Percentiles rank a stretch among this genome's conserved stretches.
Evolutionary conservation across 2,329 filamentous ascomycete species (phyloP).

Genomic region (Cladosporium sphaerospermum): DNA sequence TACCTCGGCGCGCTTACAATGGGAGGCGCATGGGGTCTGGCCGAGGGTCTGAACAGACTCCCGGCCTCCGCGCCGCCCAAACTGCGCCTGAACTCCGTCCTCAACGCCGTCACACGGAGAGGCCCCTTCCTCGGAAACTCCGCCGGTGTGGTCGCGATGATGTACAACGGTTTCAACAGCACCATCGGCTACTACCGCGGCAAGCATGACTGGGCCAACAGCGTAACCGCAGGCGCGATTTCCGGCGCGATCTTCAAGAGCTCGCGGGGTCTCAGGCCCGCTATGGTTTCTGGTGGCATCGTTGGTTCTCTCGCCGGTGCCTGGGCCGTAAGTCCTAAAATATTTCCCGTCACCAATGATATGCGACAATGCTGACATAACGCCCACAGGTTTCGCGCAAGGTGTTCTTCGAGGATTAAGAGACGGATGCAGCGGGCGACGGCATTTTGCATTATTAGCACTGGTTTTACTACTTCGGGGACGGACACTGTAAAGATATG

Average conservation of each 20-base stretch:
- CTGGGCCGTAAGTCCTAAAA: conserved; percentile 73
- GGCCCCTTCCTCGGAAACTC: conserved; percentile 96
- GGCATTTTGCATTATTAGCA: conserved; percentile 3
- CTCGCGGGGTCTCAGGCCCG: conserved; percentile 79
- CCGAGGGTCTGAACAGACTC: conserved; percentile 74
- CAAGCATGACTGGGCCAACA: conserved; percentile 86
- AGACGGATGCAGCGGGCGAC: not conserved
- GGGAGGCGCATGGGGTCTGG: conserved; percentile 86
- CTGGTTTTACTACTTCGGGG: not conserved
- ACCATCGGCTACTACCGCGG: conserved; percentile 71
- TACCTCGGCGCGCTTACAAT: conserved; percentile 81
- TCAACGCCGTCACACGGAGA: conserved; percentile 88
- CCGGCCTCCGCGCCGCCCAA: conserved; percentile 72
- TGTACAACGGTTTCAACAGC: conserved; percentile 91
- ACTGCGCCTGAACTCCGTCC: conserved; percentile 84
- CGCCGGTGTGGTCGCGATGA: conserved; percentile 88
- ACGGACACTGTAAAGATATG: conserved; percentile 9
- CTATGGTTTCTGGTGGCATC: conserved; percentile 89
- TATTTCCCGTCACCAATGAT: not conserved
- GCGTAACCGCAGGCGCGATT: conserved; percentile 73
- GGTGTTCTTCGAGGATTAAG: conserved; percentile 10
- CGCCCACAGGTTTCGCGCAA: conserved; percentile 6
- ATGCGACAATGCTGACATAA: not conserved
- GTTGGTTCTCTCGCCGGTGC: conserved; percentile 77
- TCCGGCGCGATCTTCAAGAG: conserved; percentile 97